Percentiles rank a stretch among this genome's conserved stretches.
Conservation (phyloP, 1,284 basidiomycete genomes). For the Lignosus rhinocerotis region DNA sequence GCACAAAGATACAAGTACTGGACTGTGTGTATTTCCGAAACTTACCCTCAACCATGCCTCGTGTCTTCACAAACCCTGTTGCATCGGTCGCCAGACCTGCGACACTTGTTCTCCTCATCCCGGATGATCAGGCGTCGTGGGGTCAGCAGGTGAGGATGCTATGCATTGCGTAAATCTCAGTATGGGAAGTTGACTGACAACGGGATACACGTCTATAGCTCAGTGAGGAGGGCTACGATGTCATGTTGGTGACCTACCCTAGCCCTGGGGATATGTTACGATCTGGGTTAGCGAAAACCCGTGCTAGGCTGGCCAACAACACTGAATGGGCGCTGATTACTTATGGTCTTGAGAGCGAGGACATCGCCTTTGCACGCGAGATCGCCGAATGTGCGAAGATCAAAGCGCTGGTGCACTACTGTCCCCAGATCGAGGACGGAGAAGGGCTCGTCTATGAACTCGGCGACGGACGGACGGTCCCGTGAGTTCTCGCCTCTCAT, state of each 20-base stretch:
- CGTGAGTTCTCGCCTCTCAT: slow-evolving; percentile 26
- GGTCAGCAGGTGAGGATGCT: slow-evolving; percentile 40
- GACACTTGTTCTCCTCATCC: slow-evolving; percentile 33
- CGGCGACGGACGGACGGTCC: slow-evolving; percentile 29
- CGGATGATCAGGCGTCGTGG: slow-evolving; percentile 34
- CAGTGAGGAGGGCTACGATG: slow-evolving; percentile 46
- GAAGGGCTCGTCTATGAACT: slow-evolving; percentile 34
- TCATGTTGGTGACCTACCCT: slow-evolving; percentile 37
- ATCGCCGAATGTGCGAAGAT: slow-evolving; percentile 26
- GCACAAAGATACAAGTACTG: too few relatives aligned
- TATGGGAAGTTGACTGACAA: too few relatives aligned
- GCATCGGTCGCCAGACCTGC: slow-evolving; percentile 31
- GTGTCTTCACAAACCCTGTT: slow-evolving; percentile 30
- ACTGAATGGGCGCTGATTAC: slow-evolving; percentile 40
- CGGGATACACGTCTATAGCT: slow-evolving; percentile 29
- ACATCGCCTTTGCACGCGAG: slow-evolving; percentile 22
- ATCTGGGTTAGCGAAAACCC: slow-evolving; percentile 17
- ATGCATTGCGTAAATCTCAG: background rate
- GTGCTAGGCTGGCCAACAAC: slow-evolving; percentile 10
- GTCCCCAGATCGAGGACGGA: slow-evolving; percentile 32
- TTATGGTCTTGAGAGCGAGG: slow-evolving; percentile 38
- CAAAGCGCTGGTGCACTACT: slow-evolving; percentile 41
- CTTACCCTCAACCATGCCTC: slow-evolving; percentile 10
- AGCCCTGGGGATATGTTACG: slow-evolving; percentile 20
- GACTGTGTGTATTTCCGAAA: too few relatives aligned